Conservation (phyloP, 2,329 filamentous ascomycete species). For the Thelonectria olida region DNA sequence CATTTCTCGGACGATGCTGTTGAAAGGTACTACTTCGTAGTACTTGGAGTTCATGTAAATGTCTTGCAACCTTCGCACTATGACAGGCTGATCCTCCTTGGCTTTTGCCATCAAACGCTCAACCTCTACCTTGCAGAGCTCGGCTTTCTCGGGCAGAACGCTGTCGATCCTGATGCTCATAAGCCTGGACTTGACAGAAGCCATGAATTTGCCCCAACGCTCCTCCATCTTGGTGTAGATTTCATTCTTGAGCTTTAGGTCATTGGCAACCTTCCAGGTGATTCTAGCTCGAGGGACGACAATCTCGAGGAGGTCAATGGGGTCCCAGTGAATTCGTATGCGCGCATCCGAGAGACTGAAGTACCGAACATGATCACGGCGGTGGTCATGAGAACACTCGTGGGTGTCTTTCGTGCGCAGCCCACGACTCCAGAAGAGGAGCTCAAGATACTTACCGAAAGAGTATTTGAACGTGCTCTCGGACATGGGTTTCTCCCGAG, state of each 20-base stretch:
- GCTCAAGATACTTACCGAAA: constrained; percentile 96
- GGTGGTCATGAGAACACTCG: constrained; percentile 87
- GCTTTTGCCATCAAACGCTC: constrained; percentile 81
- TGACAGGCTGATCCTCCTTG: constrained; percentile 80
- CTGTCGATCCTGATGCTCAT: constrained; percentile 92
- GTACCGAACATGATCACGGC: constrained; percentile 90
- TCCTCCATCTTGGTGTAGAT: constrained; percentile 84
- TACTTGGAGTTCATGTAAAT: constrained; percentile 95
- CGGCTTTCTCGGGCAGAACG: constrained; percentile 85
- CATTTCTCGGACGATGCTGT: constrained; percentile 86
- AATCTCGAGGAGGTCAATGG: constrained; percentile 92
- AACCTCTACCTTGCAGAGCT: constrained; percentile 83
- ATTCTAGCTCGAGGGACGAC: constrained; percentile 89
- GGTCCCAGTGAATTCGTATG: constrained; percentile 90
- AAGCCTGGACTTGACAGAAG: constrained; percentile 83
- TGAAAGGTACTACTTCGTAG: constrained; percentile 95
- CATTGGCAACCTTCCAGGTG: constrained; percentile 97
- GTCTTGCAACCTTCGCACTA: constrained; percentile 83
- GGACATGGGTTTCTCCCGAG: constrained; percentile 90
- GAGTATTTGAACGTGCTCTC: constrained; percentile 97
- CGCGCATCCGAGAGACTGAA: constrained; percentile 90
- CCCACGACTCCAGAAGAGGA: constrained; percentile 93
- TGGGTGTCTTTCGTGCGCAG: constrained; percentile 77
- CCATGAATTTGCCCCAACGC: constrained; percentile 85
- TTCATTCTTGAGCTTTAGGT: constrained; percentile 91